Base-by-base conservation (phyloP, 2,329 filamentous ascomycete species). In the Leptographium galeiforme region DNA sequence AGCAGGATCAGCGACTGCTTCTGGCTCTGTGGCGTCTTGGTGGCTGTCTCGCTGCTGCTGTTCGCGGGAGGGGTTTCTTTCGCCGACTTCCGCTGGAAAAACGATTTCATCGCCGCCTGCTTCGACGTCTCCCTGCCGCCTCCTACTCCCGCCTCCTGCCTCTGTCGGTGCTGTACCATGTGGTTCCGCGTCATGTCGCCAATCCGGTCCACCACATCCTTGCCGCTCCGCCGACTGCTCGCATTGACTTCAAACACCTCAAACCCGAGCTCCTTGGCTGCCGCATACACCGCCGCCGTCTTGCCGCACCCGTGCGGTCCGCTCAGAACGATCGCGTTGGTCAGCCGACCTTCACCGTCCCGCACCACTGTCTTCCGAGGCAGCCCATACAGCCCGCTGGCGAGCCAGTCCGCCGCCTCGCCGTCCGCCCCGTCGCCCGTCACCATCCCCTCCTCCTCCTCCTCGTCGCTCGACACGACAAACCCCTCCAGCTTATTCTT, bases 171-270 rank as follows among this genome's bases (percentile, higher is more conserved):
- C 52, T 75, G 74, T 19, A 98, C 91, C 2, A 95, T 76, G 67
- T 98, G 93, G 61, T 98, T 97, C 57, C 84, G 84, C 5, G 89
- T 93, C 91, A 98, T 97, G 67, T 98, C 89, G 43, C 93, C 94
- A 46, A 98, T 88, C 60, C 80, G 87, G 62, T 98, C 93, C 38
- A 95, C 66, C 48, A 98, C 82, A 62, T 98, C 93, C 65, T 85
- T 93, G 36, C 90, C 91, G 63, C 81, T 95, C 57, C 93, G 78
- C 50, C 90, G 82, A 59, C 81, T 88, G 56, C 88, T 81, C 0
- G 91, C 72, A 62, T 95, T 94, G 63, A 98, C 89, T 67, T 98
- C 93, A 60, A 98, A 98, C 1, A 98, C 79, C 62, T 95, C 90
- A 63, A 94, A 97, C 1, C 80, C 89, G 16, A 97, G 75, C 67